These are phyloP conservation scores for Smallanthus sonchifolius DNA, from an alignment of 129 eudicot species.

Conservation along the genomic window DNA sequence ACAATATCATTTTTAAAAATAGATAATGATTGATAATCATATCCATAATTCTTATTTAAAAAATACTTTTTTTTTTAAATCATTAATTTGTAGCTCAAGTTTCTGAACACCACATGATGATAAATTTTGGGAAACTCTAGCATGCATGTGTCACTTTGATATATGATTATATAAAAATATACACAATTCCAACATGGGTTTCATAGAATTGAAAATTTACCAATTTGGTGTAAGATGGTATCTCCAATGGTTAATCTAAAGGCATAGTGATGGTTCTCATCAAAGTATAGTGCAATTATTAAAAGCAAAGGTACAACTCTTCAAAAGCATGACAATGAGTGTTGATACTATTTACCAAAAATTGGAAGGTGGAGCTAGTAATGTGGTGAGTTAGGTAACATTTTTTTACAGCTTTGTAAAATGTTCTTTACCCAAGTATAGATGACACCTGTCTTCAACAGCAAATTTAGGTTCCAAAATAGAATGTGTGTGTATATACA, in stretches of 20 bases:
- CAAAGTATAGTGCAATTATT: constrained; percentile 30
- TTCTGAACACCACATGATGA: not conserved
- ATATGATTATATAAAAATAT: not conserved
- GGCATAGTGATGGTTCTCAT: constrained; percentile 34
- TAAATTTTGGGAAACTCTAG: not conserved
- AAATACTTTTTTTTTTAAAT: not conserved
- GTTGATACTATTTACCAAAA: constrained; percentile 28
- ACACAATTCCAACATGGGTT: constrained; percentile 12
- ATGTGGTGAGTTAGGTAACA: constrained; percentile 18
- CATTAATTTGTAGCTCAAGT: not conserved
- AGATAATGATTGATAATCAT: not conserved
- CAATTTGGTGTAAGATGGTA: constrained; percentile 28
- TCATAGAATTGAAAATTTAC: constrained; percentile 8
- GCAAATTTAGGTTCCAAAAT: not conserved
- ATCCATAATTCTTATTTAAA: not conserved
- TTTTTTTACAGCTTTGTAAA: constrained; percentile 28
- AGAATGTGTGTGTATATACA: not conserved
- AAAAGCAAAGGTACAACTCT: constrained; percentile 30
- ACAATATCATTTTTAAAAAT: not conserved
- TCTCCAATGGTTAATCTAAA: constrained; percentile 9
- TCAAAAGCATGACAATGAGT: constrained; percentile 25
- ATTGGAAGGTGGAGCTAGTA: constrained; percentile 24
- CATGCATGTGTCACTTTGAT: constrained; percentile 9
- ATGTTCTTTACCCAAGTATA: constrained; percentile 10
- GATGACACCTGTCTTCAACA: not conserved